phyloP scores from a whole-genome alignment of 1,284 basidiomycete species.

The Trichosporon sp. region DNA sequence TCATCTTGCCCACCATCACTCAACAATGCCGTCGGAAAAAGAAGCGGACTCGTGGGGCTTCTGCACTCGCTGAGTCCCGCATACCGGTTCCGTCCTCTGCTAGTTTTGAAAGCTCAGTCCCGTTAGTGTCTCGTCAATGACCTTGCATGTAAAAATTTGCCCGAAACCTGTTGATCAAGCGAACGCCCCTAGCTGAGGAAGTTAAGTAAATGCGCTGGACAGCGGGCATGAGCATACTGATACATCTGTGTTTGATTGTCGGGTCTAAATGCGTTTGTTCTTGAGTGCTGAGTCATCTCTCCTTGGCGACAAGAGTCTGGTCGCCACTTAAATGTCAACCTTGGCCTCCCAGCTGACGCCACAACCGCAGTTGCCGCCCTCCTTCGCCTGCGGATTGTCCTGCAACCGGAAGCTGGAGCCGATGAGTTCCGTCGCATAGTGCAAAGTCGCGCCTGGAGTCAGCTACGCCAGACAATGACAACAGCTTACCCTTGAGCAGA shows the following conservation, averaged over 20 bases:
- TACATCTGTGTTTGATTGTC: background rate
- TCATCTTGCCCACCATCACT: too few relatives aligned
- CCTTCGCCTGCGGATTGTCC: constrained; percentile 53
- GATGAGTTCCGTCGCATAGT: constrained; percentile 57
- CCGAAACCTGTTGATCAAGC: background rate
- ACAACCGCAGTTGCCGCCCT: constrained; percentile 55
- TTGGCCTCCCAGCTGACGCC: constrained; percentile 52
- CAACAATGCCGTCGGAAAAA: background rate
- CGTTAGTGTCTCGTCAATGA: background rate
- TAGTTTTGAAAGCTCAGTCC: constrained; percentile 1
- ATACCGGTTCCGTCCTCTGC: background rate
- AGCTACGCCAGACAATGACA: background rate
- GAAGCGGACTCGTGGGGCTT: too few relatives aligned
- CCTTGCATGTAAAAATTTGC: background rate
- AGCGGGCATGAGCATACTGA: background rate
- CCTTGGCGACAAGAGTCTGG: too few relatives aligned
- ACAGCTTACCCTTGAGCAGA: constrained; percentile 41
- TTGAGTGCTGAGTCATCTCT: background rate
- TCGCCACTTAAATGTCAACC: constrained; percentile 1
- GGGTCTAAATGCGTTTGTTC: background rate
- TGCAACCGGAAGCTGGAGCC: constrained; percentile 53
- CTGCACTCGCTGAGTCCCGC: background rate
- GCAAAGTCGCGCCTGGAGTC: constrained; percentile 51
- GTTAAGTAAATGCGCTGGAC: too few relatives aligned
- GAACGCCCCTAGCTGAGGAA: too few relatives aligned